Evolutionary conservation across 768 basidiomycete genomes (phyloP), one percentile per base, ranked within the genome.

Genomic region (Nidula microcarpa): DNA sequence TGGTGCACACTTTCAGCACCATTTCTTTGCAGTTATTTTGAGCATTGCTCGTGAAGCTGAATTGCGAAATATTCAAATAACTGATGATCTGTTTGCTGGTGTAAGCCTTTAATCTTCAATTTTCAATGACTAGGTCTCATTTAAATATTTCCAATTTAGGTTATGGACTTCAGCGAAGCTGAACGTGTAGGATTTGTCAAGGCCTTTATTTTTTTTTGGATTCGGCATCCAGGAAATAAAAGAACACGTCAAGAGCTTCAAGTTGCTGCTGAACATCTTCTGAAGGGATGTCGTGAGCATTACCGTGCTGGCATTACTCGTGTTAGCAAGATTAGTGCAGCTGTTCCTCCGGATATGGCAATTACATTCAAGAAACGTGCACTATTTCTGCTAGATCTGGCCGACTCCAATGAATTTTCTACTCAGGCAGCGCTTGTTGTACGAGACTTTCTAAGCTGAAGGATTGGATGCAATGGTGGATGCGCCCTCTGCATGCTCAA

Each of bases 161-260:
- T 72, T 1, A 60, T 73, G 47, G 68, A 72, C 52, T 71, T 70
- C 50, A 70, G 70, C 52, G 60, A 68, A 44, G 72, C 72, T 1
- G 62, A 73, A 44, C 59, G 64, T 0, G 14, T 30, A 1, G 70
- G 70, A 0, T 72, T 67, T 51, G 63, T 64, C 8, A 10, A 37
- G 1, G 68, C 66, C 2, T 72, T 64, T 49, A 48, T 67, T 17
- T 45, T 48, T 2, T 68, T 67, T 43, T 65, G 62, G 60, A 34
- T 17, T 3, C 13, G 34, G n/a, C 54, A 43, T 0, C 50, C 59
- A 9, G 54, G 51, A 0, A 43, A 60, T 41, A 45, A 30, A 9
- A 52, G 55, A 2, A 48, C 57, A 9, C 14, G n/a, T n/a, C 17
- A 48, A 33, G 54, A 62, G 43, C 59, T 62, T 49, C 48, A 30